phyloP scores from a whole-genome alignment of 768 basidiomycete species.

The Cystofilobasidium bisporidii region DNA sequence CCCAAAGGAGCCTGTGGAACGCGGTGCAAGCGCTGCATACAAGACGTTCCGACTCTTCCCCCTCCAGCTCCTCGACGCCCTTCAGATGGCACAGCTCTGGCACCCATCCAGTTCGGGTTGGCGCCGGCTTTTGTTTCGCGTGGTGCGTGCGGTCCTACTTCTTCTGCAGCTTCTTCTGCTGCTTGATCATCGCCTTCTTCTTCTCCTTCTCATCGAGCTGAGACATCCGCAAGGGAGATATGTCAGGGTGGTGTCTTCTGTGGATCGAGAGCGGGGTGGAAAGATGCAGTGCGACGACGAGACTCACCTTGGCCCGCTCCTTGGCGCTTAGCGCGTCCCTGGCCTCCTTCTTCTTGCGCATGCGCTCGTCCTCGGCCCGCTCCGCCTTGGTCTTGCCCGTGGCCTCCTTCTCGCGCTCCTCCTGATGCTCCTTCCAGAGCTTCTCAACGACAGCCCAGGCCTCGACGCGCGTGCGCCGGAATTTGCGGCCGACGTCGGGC shows the following conservation, averaged over 20 bases:
- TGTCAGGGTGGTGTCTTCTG: too few species aligned
- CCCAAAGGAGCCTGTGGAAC: too few species aligned
- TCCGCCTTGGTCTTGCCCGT: neutral
- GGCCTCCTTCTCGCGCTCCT: constrained; percentile 7
- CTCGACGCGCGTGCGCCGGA: constrained; percentile 8
- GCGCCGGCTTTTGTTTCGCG: too few species aligned
- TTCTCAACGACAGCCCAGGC: constrained; percentile 16
- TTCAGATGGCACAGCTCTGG: too few species aligned
- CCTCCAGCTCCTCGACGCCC: too few species aligned
- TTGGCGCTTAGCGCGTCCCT: constrained; percentile 3
- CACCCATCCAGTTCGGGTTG: too few species aligned
- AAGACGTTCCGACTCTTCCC: too few species aligned
- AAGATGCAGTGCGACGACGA: too few species aligned
- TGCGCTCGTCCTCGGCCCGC: neutral
- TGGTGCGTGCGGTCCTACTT: neutral
- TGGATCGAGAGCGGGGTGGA: neutral
- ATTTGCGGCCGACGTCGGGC: constrained; percentile 8
- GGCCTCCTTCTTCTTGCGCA: constrained; percentile 1
- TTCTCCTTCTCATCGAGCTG: constrained; percentile 21
- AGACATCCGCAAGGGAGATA: too few species aligned
- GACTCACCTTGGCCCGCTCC: constrained; percentile 14
- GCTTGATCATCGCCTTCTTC: constrained; percentile 12
- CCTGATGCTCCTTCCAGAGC: neutral
- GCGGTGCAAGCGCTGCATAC: too few species aligned
- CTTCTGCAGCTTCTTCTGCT: constrained; percentile 19